Percentiles rank a stretch among this genome's conserved stretches.
phyloP scores from a whole-genome alignment of 306 rosid species.

The Quercus suber region DNA sequence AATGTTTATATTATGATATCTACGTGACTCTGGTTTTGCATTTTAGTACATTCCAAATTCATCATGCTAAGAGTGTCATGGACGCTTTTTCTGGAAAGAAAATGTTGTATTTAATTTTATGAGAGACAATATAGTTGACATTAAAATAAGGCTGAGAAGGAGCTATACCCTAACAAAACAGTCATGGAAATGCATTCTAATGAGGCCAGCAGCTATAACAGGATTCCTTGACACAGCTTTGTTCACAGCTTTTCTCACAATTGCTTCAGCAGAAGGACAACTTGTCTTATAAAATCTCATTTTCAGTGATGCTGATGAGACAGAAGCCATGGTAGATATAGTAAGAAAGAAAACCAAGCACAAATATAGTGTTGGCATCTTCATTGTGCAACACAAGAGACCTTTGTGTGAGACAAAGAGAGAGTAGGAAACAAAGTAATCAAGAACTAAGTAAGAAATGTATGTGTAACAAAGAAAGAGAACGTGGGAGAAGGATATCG shows the following conservation, averaged over 20 bases:
- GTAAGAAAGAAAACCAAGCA: constrained; percentile 14
- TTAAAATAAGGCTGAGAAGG: neutral
- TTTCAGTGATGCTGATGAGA: constrained; percentile 21
- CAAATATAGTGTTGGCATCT: neutral
- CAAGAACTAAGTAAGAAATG: neutral
- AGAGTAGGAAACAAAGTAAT: neutral
- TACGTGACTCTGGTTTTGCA: no score
- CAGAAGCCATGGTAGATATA: neutral
- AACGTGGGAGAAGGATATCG: neutral
- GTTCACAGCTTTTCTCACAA: constrained; percentile 24
- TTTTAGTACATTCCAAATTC: no score
- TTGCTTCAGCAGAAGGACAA: constrained; percentile 32
- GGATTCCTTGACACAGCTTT: constrained; percentile 29
- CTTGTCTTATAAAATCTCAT: constrained; percentile 23
- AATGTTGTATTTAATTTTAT: no score
- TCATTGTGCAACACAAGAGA: neutral
- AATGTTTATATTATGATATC: no score
- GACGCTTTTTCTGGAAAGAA: no score
- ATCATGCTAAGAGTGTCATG: no score
- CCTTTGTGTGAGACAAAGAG: neutral
- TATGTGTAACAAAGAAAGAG: neutral
- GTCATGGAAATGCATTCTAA: constrained; percentile 47
- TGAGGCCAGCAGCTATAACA: constrained; percentile 36
- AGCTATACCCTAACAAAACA: constrained; percentile 38
- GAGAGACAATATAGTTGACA: neutral